These are phyloP conservation scores for Capronia coronata DNA, from an alignment of 2,329 filamentous ascomycete species.

Conservation along the genomic window DNA sequence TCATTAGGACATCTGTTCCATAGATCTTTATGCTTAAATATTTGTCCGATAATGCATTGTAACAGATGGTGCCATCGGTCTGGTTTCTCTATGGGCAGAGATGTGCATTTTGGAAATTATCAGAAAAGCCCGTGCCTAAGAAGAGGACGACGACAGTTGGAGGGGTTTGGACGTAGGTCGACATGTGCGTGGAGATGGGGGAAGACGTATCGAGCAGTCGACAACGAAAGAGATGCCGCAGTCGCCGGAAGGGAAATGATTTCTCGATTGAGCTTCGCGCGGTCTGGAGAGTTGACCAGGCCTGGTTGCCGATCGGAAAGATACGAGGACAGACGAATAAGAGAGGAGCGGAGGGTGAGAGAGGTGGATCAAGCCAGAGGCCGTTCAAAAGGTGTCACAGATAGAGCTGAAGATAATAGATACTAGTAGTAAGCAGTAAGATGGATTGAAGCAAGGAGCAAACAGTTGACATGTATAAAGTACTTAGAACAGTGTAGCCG, in stretches of 20 bases:
- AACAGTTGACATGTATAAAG: too few species aligned
- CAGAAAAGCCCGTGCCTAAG: conserved; percentile 3
- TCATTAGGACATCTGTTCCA: too few species aligned
- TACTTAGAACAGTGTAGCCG: too few species aligned
- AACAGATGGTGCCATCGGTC: too few species aligned
- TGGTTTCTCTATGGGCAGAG: too few species aligned
- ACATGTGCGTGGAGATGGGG: too few species aligned
- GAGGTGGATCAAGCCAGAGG: background rate
- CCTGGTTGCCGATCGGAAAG: background rate
- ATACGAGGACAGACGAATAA: background rate
- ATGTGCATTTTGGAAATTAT: too few species aligned
- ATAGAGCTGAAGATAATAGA: background rate
- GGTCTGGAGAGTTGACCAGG: background rate
- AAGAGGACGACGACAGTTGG: background rate
- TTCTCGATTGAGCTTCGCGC: conserved; percentile 21
- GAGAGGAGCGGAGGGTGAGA: background rate
- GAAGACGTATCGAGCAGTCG: background rate
- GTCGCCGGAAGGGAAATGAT: conserved; percentile 14
- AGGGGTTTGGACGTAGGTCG: too few species aligned
- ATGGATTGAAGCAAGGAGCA: background rate
- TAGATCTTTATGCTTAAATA: too few species aligned
- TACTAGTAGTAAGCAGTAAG: background rate
- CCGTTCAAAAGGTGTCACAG: background rate
- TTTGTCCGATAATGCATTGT: too few species aligned
- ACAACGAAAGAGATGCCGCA: background rate